These are phyloP conservation scores for Syncephalis plumigaleata DNA, from an alignment of 371 early-diverging fungal species.

Conservation along the genomic window DNA sequence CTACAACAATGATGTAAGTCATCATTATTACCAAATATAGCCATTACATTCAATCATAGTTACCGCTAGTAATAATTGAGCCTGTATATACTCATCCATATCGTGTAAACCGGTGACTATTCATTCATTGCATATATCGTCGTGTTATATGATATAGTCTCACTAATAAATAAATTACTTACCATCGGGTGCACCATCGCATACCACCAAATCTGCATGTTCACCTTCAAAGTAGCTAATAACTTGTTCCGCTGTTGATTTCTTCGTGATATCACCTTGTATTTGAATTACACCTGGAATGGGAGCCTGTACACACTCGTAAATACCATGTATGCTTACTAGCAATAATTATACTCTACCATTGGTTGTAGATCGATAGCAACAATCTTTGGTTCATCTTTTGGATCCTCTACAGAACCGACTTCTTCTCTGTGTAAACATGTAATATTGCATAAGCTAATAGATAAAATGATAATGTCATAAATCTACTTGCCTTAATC, in stretches of 20 bases:
- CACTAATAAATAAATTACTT: constrained; percentile 3
- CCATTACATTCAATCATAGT: constrained; percentile 3
- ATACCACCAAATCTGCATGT: constrained; percentile 88
- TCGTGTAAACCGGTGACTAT: constrained; percentile 93
- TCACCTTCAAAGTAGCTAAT: constrained; percentile 72
- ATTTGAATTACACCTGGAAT: constrained; percentile 84
- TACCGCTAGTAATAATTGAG: constrained; percentile 79
- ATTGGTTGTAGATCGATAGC: constrained; percentile 98
- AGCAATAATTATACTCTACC: constrained; percentile 19
- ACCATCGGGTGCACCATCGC: constrained; percentile 98
- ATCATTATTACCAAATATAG: no score
- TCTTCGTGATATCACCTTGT: constrained; percentile 98
- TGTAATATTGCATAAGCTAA: neutral
- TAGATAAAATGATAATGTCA: neutral
- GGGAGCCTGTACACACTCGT: no score
- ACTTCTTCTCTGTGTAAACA: neutral
- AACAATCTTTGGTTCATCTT: constrained; percentile 64
- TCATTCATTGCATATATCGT: neutral
- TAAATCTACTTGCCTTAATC: constrained; percentile 22
- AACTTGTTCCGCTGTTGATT: constrained; percentile 80
- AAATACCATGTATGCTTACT: neutral
- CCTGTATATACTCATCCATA: constrained; percentile 98
- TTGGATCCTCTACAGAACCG: constrained; percentile 24
- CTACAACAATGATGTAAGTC: constrained; percentile 8
- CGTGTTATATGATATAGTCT: no score